Conservation (phyloP, 331 rosid species). For the Dryas integrifolia region DNA sequence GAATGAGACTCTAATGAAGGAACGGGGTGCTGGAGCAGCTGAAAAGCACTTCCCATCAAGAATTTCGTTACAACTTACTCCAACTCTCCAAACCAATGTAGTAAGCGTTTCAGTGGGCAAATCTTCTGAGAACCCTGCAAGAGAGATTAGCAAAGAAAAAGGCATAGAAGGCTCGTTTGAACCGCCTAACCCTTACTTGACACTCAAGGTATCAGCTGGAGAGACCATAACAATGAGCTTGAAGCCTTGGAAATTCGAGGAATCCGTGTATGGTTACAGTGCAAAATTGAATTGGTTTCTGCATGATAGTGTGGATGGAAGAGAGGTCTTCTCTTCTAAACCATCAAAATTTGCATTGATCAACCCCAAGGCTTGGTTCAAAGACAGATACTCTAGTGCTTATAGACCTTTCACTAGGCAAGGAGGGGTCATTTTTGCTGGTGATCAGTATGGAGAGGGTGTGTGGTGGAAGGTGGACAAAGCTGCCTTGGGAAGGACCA, state of each 20-base stretch:
- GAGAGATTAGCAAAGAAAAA: constrained; percentile 60
- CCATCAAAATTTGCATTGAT: constrained; percentile 65
- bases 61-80: constrained; percentile 73
- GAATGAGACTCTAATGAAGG: constrained; percentile 52
- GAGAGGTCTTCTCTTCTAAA: constrained; percentile 63
- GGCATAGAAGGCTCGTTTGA: constrained; percentile 65
- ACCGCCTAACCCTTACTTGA: constrained; percentile 47
- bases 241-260: constrained; percentile 88
- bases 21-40: constrained; percentile 55
- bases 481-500: constrained; percentile 50
- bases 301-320: constrained; percentile 73
- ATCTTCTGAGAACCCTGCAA: constrained; percentile 78
- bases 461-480: constrained; percentile 77
- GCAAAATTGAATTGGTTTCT: constrained; percentile 84
- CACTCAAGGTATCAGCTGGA: constrained; percentile 54
- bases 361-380: constrained; percentile 82
- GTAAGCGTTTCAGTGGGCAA: constrained; percentile 70
- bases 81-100: constrained; percentile 54
- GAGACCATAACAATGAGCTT: constrained; percentile 54
- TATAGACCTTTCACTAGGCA: constrained; percentile 73
- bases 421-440: constrained; percentile 86
- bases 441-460: constrained; percentile 77
- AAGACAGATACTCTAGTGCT: constrained; percentile 69
- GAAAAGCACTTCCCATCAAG: constrained; percentile 88
- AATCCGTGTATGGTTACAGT: constrained; percentile 66